Base-by-base conservation (phyloP, 495 filamentous ascomycete genomes). In the Aspergillus nidulans region DNA sequence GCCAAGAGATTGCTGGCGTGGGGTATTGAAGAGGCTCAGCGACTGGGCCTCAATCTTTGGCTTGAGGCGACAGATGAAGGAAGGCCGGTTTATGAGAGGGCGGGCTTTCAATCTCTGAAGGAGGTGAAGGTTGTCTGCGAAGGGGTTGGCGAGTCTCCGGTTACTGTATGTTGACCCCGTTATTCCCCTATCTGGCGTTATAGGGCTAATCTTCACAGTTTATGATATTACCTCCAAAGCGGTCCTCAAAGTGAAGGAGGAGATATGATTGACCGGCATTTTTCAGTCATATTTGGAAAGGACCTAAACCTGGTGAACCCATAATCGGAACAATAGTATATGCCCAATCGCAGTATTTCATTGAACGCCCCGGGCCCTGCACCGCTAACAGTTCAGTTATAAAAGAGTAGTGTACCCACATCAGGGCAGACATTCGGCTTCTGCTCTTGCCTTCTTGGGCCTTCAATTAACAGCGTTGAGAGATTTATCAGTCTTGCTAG, bases 11-110 rank as follows among this genome's bases (percentile, higher is more conserved):
- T 86, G 12, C 49, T 85, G 36, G 55, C 65, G 30, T 81, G 76
- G 72, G 81, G 81, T 0, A 54, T 76, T 5, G 58, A 66, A 21
- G 69, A 69, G 60, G 81, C 79, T 5, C 82, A 85, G 65, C 62
- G 66, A 18, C 69, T 65, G n/a, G 70, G 72, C 0, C 58, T 68
- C 19, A 70, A 73, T 41, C 63, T 77, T 6, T 86, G 78, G 64
- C 60, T 86, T 6, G 81, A 84, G 52, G 77, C 79, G 0, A 81
- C 80, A 26, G 74, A 70, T 6, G 69, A 68, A 6, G 82, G 82
- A 7, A 67, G 68, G 30, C 64, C 67, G 12, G 23, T 87, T 12
- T 87, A 86, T 68, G 50, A 74, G 44, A 75, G 72, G 55, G 59
- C 73, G 56, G 83, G 84, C 6, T 85, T 80, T 66, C 58, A 71